Conservation (phyloP, 2,329 filamentous ascomycete genomes). For the Cladosporium sp. region DNA sequence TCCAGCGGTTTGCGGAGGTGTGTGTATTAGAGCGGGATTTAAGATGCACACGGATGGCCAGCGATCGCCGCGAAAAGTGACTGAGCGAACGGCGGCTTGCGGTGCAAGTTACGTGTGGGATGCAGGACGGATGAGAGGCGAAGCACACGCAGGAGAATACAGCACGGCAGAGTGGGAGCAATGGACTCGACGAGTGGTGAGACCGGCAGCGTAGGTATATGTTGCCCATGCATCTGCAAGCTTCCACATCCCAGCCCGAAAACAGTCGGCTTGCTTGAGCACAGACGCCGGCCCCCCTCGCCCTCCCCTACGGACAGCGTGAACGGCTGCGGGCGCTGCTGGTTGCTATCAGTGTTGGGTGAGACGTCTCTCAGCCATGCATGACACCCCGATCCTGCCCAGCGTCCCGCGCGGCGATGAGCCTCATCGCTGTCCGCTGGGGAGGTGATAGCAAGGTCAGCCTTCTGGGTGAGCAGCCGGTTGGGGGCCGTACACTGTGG, state of each 20-base stretch:
- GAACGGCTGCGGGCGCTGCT: not conserved
- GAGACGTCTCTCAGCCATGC: conserved; percentile 4
- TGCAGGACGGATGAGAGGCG: not conserved
- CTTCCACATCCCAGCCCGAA: conserved; percentile 1
- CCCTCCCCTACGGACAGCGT: not conserved
- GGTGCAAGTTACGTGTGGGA: not conserved
- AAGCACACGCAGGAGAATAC: not conserved
- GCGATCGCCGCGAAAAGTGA: not conserved
- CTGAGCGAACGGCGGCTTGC: too few species aligned
- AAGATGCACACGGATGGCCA: not conserved
- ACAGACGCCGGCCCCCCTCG: not conserved
- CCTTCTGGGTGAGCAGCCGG: not conserved
- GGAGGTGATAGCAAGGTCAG: not conserved
- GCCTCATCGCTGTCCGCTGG: not conserved
- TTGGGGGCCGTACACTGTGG: not conserved
- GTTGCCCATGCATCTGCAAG: not conserved
- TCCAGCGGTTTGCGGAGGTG: conserved; percentile 2
- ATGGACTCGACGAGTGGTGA: not conserved
- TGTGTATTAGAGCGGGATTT: conserved; percentile 3
- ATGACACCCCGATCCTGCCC: conserved; percentile 1
- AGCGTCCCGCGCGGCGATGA: not conserved
- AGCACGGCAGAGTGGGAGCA: not conserved
- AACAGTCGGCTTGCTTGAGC: conserved; percentile 1
- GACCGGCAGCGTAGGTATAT: not conserved
- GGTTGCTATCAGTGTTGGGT: conserved; percentile 1